phyloP scores from a whole-genome alignment of 495 filamentous ascomycete genomes.

The Glutinoglossum americanum region DNA sequence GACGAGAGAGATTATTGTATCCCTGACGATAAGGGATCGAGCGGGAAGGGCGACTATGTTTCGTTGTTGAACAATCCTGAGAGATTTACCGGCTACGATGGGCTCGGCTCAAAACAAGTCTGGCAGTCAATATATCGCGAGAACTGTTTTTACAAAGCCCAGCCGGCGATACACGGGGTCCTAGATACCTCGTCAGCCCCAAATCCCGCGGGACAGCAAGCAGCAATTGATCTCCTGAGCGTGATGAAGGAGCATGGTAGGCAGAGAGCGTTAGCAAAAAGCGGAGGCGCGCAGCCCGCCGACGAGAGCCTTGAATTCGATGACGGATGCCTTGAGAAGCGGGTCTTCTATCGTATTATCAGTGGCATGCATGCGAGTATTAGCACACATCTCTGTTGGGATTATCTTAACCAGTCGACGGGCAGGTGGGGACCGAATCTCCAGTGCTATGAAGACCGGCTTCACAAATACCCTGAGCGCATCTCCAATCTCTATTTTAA shows the following conservation, averaged over 20 bases:
- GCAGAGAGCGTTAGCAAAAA: slow-evolving; percentile 28
- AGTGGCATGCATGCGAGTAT: slow-evolving; percentile 97
- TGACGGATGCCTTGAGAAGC: slow-evolving; percentile 89
- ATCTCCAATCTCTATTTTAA: slow-evolving; percentile 98
- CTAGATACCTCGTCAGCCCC: not conserved
- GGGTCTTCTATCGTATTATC: slow-evolving; percentile 85
- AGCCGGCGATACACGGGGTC: not conserved
- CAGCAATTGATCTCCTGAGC: slow-evolving; percentile 3
- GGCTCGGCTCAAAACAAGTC: slow-evolving; percentile 60
- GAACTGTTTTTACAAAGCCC: slow-evolving; percentile 79
- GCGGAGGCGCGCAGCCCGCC: not conserved
- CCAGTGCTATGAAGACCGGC: slow-evolving; percentile 64
- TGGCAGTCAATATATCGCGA: slow-evolving; percentile 96
- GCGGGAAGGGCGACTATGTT: slow-evolving; percentile 85
- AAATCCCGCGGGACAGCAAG: slow-evolving; percentile 1
- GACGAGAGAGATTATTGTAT: slow-evolving; percentile 95
- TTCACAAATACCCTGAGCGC: slow-evolving; percentile 68
- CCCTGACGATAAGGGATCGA: slow-evolving; percentile 77
- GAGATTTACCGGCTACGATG: slow-evolving; percentile 82
- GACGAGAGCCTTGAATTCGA: slow-evolving; percentile 40
- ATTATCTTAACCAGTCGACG: slow-evolving; percentile 88
- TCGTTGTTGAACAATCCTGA: slow-evolving; percentile 86
- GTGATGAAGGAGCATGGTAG: slow-evolving; percentile 37
- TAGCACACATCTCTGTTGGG: slow-evolving; percentile 86
- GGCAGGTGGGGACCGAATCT: slow-evolving; percentile 88